Base-by-base conservation (phyloP, 2,329 filamentous ascomycete species). In the Calonectria hawksworthii region DNA sequence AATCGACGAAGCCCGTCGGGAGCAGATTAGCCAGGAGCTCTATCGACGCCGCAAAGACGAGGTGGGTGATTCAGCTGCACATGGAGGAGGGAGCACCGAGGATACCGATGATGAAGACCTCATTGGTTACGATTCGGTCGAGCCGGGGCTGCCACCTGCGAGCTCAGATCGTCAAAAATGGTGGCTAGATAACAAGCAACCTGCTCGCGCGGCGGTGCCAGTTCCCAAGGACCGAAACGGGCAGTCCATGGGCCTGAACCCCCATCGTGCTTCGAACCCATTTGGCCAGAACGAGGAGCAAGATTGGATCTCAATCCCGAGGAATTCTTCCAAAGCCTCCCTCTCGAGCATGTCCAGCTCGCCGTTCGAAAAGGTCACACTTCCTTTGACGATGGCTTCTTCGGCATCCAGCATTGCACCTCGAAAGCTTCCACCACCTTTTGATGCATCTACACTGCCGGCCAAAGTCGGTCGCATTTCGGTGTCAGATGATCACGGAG, bases 121-220 rank as follows among this genome's bases (percentile, higher is more conserved):
- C 21, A 92, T 95, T 54, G 94, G 94, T 1, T 96, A 97, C 83
- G 94, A 97, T 74, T 92, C 95, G 21, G 93, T 98, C 75, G 94
- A 96, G 82, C 94, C 95, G 9, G 95, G 95, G 1, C 88, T 94
- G 16, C 92, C 92, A 4, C 90, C 92, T 36, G 92, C 92, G 16
- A 94, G 92, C 81, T 93, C 92, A 21, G 92, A 93, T 80, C 88
- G 88, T n/a, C 89, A 92, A 76, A 93, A 93, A 83, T 94, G 92
- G 92, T 94, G 92, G 92, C 86, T 93, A 32, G 90, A 94, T 69
- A 92, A 93, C 80, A 92, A 93, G 68, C 91, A 94, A 78, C 93
- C 95, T 68, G 96, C 94, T 16, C 93, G 93, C 77, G 96, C 95
- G 8, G 89, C 90, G 21, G 87, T 98, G 47, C 88, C 90, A 74